Percentiles rank a stretch among this genome's conserved stretches.
These are phyloP conservation scores for Fusarium globosum DNA, from an alignment of 2,329 filamentous ascomycete genomes.

Conservation along the genomic window DNA sequence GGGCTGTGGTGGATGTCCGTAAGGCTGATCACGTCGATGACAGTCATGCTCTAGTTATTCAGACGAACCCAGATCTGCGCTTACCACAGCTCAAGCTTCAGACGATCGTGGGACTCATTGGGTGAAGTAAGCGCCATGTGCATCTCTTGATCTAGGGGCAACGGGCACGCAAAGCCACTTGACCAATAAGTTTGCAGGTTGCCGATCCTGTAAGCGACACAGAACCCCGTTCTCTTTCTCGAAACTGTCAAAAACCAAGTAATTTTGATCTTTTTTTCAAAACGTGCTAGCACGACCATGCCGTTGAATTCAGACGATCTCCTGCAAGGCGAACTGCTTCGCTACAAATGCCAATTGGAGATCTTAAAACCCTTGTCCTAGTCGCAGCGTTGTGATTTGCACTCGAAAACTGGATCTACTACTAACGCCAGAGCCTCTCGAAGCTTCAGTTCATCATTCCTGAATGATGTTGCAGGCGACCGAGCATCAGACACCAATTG, in stretches of 20 bases:
- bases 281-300: slow-evolving; percentile 3
- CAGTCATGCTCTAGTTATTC: slow-evolving; percentile 1
- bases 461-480: neutral
- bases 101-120: slow-evolving; percentile 26
- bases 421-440: neutral
- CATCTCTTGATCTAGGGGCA: slow-evolving; percentile 29
- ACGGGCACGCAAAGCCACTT: slow-evolving; percentile 19
- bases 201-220: slow-evolving; percentile 30
- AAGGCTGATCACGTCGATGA: slow-evolving; percentile 23
- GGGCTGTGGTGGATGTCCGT: slow-evolving; percentile 3
- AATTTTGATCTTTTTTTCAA: neutral
- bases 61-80: slow-evolving; percentile 38
- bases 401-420: neutral
- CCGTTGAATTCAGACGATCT: slow-evolving; percentile 3
- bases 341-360: neutral
- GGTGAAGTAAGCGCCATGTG: slow-evolving; percentile 33
- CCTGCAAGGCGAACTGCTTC: neutral
- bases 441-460: neutral
- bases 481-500: slow-evolving; percentile 1
- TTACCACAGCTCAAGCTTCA: slow-evolving; percentile 32
- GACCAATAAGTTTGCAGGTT: slow-evolving; percentile 22
- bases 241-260: slow-evolving; percentile 6
- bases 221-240: slow-evolving; percentile 13
- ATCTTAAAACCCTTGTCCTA: slow-evolving; percentile 12
- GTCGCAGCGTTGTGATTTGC: slow-evolving; percentile 2